Evolutionary conservation across 352 stramenopile species (phyloP).

Genomic region (Blastocystis hominis): DNA sequence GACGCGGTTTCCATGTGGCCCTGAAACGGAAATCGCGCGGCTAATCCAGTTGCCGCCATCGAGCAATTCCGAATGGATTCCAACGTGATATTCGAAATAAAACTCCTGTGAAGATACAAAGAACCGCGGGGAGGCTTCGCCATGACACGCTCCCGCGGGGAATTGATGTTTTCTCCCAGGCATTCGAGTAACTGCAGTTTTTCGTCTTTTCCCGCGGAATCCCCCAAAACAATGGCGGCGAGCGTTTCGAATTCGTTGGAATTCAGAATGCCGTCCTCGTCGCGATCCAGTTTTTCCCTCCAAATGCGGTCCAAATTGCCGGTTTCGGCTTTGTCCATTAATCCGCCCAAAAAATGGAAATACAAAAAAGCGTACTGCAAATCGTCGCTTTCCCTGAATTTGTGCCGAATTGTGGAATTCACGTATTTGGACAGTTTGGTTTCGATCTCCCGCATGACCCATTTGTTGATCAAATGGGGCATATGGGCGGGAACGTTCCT

Average conservation of each 20-base stretch:
- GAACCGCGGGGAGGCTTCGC: not conserved
- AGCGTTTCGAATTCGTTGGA: constrained; percentile 79
- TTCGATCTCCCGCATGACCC: constrained; percentile 72
- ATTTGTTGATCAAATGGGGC: constrained; percentile 81
- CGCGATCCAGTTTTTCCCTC: constrained; percentile 75
- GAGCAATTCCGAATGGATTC: not conserved
- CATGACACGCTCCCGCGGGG: not conserved
- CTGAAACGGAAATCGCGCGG: not conserved
- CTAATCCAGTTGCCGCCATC: not conserved
- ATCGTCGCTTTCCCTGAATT: constrained; percentile 79
- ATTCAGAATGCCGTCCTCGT: constrained; percentile 77
- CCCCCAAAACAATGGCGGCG: constrained; percentile 67
- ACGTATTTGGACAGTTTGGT: constrained; percentile 65
- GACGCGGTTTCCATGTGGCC: constrained; percentile 63
- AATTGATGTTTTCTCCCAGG: not conserved
- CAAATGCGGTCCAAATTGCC: constrained; percentile 69
- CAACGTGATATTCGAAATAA: not conserved
- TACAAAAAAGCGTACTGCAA: constrained; percentile 89
- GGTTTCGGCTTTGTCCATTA: constrained; percentile 68
- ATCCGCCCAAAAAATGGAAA: constrained; percentile 83
- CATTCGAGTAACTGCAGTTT: not conserved
- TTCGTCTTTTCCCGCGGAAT: constrained; percentile 3
- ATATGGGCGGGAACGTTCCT: constrained; percentile 80
- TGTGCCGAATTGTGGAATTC: constrained; percentile 63
- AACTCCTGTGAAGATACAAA: not conserved